Percentiles rank a stretch among this genome's conserved stretches.
Conservation (phyloP, 2,329 filamentous ascomycete genomes). For the Trichoderma afroharzianum region DNA sequence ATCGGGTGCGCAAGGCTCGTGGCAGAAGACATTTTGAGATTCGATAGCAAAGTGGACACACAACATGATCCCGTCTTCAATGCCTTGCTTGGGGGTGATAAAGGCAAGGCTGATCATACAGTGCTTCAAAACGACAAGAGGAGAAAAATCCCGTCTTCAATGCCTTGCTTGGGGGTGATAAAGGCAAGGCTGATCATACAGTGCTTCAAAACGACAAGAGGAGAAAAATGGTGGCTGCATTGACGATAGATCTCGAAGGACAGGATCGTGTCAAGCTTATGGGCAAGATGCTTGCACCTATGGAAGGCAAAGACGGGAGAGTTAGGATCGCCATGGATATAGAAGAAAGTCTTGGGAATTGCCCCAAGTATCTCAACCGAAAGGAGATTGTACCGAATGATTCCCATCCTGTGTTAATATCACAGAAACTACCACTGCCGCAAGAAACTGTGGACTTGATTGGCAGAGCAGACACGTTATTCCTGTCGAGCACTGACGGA, state of each 20-base stretch:
- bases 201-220: conserved; percentile 32
- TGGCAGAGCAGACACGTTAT: neutral
- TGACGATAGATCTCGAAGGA: conserved; percentile 54
- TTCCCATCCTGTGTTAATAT: neutral
- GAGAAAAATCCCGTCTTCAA: conserved; percentile 24
- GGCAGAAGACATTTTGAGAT: neutral
- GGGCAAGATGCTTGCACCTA: conserved; percentile 64
- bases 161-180: neutral
- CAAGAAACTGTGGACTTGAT: neutral
- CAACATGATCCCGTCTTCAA: neutral
- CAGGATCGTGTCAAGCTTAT: conserved; percentile 70
- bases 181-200: neutral
- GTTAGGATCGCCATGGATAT: neutral
- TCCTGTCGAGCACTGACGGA: conserved; percentile 62
- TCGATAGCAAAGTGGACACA: neutral
- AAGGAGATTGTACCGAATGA: neutral
- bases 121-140: conserved; percentile 32
- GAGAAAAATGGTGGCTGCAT: conserved; percentile 40
- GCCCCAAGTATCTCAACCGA: neutral
- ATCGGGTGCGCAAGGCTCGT: neutral
- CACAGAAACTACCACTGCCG: neutral
- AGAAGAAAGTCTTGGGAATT: neutral
- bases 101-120: neutral
- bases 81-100: neutral
- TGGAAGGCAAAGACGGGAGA: neutral